Evolutionary conservation across 805 yeast species (phyloP).

Genomic region (Candida ovalis): DNA sequence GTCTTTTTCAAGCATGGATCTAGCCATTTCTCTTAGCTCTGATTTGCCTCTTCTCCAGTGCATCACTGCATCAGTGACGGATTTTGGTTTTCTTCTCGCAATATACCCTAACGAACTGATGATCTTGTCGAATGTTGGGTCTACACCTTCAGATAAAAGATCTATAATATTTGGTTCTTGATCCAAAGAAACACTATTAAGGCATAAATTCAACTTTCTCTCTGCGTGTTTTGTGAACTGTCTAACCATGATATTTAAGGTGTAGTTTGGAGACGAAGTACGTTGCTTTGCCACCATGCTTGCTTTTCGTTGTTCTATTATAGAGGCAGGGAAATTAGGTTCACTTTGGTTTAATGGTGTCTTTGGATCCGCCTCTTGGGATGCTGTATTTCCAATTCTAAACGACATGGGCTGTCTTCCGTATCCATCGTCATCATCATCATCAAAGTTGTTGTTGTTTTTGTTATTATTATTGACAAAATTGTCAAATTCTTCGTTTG

Average conservation of each 20-base stretch:
- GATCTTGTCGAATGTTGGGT: conserved; percentile 80
- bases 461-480: background rate
- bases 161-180: conserved; percentile 79
- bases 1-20: conserved; percentile 46
- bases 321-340: conserved; percentile 8
- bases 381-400: conserved; percentile 21
- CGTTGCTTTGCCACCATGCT: conserved; percentile 30
- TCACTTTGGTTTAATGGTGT: conserved; percentile 11
- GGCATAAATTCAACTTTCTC: conserved; percentile 70
- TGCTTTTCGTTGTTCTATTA: conserved; percentile 51
- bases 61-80: conserved; percentile 97
- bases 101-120: conserved; percentile 85
- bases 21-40: conserved; percentile 70
- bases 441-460: conserved; percentile 7
- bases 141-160: conserved; percentile 79
- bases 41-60: conserved; percentile 95
- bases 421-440: conserved; percentile 18
- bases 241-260: conserved; percentile 89
- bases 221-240: conserved; percentile 95
- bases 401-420: conserved; percentile 26
- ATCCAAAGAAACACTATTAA: conserved; percentile 56
- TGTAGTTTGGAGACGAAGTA: conserved; percentile 74
- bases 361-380: conserved; percentile 5
- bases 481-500: background rate
- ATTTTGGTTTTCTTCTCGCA: conserved; percentile 85